These are phyloP conservation scores for Cladophialophora chaetospira DNA, from an alignment of 2,329 filamentous ascomycete genomes.

Conservation along the genomic window DNA sequence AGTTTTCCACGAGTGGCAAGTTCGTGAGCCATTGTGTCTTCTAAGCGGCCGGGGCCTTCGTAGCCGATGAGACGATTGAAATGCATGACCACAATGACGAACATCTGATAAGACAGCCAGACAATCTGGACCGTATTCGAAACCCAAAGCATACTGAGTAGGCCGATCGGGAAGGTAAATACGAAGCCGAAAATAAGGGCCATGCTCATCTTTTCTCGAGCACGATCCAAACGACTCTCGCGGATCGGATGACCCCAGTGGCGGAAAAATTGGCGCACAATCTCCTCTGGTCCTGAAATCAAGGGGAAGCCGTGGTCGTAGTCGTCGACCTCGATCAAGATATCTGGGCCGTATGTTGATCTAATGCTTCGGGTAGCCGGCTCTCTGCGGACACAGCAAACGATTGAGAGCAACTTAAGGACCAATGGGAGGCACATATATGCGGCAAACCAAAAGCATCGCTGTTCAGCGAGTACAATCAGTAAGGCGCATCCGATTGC, in stretches of 20 bases:
- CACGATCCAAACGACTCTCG: neutral
- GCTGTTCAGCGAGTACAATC: neutral
- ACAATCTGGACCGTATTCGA: neutral
- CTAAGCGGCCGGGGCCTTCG: neutral
- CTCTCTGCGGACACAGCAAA: neutral
- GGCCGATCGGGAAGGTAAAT: neutral
- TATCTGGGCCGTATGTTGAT: neutral
- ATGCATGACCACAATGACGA: neutral
- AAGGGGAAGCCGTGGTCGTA: slow-evolving; percentile 1
- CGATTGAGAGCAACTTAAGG: neutral
- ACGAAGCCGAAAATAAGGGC: neutral
- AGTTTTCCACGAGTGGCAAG: neutral
- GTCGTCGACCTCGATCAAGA: neutral
- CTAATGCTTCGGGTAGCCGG: neutral
- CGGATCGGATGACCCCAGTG: neutral
- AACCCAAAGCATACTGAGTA: neutral
- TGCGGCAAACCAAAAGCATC: neutral
- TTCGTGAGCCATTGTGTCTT: slow-evolving; percentile 1
- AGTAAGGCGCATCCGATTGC: neutral
- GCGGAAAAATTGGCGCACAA: neutral
- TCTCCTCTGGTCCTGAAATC: neutral
- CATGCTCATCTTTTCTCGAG: neutral
- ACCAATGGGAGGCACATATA: neutral
- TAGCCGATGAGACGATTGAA: neutral
- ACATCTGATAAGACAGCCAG: slow-evolving; percentile 3